Evolutionary conservation across 2,329 filamentous ascomycete genomes (phyloP), one percentile per base, ranked within the genome.

Genomic region (Thermoascus crustaceus): DNA sequence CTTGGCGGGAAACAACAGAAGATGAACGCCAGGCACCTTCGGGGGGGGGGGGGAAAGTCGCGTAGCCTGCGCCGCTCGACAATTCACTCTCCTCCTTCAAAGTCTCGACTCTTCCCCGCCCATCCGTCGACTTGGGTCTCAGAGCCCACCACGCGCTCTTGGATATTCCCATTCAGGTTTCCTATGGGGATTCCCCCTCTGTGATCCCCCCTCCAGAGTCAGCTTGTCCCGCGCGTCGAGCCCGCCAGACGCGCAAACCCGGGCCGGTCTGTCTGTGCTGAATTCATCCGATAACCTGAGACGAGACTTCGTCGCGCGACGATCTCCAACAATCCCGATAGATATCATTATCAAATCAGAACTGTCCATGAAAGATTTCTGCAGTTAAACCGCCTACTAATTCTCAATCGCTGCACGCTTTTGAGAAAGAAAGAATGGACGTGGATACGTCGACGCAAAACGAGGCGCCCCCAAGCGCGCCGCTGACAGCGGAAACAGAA

Each of bases 401-500:
- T 7, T 13, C 25, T 13, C 16, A 29, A 29, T 29, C 6, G 25
- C 11, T 29, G 25, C n/a, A 9, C 10, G 25, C 5, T 29, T 29
- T 29, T 32, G 32, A 26, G 16, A 16, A 9, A 11, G 20, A 26
- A 10, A 29, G 9, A 23, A 25, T 14, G 29, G 34, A 42, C 22
- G 34, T 25, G 25, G 36, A 35, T n/a, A n/a, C n/a, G n/a, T n/a
- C n/a, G 11, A 35, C 31, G 24, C 30, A 21, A 18, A 32, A 30
- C 34, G 29, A 21, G 19, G 18, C 26, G 20, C 34, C 17, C 22
- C 23, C 18, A 20, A 16, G 22, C 13, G 16, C 13, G 16, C 20
- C 18, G 16, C 34, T n/a, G 30, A n/a, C 31, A 23, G 29, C 25
- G 18, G 29, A 18, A 25, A 18, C 40, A 40, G 16, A 43, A 38